Evolutionary conservation across 2,329 filamentous ascomycete species (phyloP).

Genomic region (Ceratocystis harringtonii): DNA sequence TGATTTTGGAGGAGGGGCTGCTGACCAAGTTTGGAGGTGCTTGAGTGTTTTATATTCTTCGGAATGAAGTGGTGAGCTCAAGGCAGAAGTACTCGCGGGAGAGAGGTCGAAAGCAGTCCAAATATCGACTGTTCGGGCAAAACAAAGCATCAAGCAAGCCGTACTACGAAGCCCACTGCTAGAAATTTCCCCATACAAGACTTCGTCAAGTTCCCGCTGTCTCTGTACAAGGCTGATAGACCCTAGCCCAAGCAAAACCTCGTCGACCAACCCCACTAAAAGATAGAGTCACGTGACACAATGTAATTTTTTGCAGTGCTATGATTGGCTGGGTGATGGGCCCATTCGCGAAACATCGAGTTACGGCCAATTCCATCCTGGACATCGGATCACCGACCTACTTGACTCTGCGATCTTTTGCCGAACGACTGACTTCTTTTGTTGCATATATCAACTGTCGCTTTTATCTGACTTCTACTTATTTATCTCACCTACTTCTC

Average conservation of each 20-base stretch:
- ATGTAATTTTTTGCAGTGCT: not conserved
- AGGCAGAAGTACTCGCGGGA: no score
- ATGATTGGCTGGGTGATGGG: conserved; percentile 10
- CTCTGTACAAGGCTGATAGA: not conserved
- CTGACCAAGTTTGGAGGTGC: not conserved
- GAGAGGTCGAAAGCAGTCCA: not conserved
- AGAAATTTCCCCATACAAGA: conserved; percentile 3
- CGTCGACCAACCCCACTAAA: conserved; percentile 5
- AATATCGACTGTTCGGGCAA: not conserved
- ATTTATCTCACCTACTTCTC: not conserved
- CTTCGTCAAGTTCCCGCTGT: not conserved
- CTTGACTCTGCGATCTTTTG: conserved; percentile 5
- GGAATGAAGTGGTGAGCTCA: not conserved
- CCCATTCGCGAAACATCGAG: not conserved
- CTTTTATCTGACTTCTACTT: conserved; percentile 2
- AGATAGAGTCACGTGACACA: not conserved
- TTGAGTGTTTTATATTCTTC: not conserved
- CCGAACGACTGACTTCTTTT: conserved; percentile 1
- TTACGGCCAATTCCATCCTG: conserved; percentile 4
- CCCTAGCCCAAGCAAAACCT: not conserved
- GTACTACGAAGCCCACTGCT: not conserved
- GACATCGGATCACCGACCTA: conserved; percentile 11
- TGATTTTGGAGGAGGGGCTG: not conserved
- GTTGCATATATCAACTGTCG: not conserved
- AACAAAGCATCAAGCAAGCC: not conserved